Conservation (phyloP, 495 filamentous ascomycete genomes). For the Penicillium steckii region DNA sequence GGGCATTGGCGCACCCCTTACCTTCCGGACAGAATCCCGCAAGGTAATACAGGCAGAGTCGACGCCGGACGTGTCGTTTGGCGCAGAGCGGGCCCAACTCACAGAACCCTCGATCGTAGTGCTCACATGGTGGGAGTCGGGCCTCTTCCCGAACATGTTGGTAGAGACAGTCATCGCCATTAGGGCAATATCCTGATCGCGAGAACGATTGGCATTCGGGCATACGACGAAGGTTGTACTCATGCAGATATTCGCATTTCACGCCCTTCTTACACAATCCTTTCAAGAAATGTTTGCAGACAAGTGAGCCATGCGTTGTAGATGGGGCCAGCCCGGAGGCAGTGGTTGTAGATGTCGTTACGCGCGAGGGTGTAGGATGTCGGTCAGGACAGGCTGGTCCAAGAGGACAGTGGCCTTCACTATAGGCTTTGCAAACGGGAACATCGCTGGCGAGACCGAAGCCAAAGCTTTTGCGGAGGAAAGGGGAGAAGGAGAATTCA, state of each 20-base stretch:
- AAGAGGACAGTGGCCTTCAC: conserved; percentile 74
- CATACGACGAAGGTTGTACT: conserved; percentile 97
- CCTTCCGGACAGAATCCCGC: conserved; percentile 95
- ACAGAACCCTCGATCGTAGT: conserved; percentile 96
- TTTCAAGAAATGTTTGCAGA: conserved; percentile 99
- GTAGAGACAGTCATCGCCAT: conserved; percentile 96
- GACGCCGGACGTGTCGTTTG: conserved; percentile 77
- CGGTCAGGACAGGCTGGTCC: conserved; percentile 72
- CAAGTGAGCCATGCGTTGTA: conserved; percentile 60
- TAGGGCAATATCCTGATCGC: conserved; percentile 87
- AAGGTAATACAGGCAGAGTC: conserved; percentile 79
- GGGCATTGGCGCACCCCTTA: conserved; percentile 72
- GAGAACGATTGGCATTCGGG: conserved; percentile 93
- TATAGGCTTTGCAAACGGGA: conserved; percentile 77
- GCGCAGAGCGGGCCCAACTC: conserved; percentile 82
- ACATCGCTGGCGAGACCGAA: conserved; percentile 73
- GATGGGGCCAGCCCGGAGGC: conserved; percentile 52
- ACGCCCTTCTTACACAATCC: conserved; percentile 97
- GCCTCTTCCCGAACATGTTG: conserved; percentile 85
- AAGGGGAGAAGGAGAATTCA: conserved; percentile 70
- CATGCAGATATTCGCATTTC: conserved; percentile 93
- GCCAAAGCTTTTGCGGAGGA: conserved; percentile 71
- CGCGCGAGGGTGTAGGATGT: conserved; percentile 49
- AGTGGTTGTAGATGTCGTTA: conserved; percentile 50
- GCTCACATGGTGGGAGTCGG: conserved; percentile 80